These are phyloP conservation scores for Pelargonium nanum DNA, from an alignment of 345 rosid species.

Conservation along the genomic window DNA sequence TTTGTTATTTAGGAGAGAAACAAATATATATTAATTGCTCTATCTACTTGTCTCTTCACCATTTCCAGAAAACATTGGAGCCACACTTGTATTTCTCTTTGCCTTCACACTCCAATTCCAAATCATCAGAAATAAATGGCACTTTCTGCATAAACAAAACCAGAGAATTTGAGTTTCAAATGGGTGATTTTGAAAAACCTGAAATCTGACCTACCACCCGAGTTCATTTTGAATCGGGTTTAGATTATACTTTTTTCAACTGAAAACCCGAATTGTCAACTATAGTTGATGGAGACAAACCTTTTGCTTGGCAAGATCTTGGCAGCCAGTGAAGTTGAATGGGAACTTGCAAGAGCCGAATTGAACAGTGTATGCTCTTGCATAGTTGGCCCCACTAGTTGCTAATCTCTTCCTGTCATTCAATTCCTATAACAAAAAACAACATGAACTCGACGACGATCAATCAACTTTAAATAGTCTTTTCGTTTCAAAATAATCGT, in stretches of 20 bases:
- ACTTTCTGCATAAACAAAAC: conserved; percentile 60
- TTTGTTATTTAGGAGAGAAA: conserved; percentile 6
- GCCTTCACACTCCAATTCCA: conserved; percentile 84
- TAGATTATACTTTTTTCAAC: too few species aligned
- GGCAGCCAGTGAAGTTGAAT: conserved; percentile 96
- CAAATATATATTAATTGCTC: too few species aligned
- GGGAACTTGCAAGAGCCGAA: conserved; percentile 97
- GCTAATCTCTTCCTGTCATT: conserved; percentile 96
- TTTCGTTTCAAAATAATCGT: too few species aligned
- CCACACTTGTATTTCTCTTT: conserved; percentile 98
- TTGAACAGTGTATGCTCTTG: conserved; percentile 87
- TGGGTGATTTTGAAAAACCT: too few species aligned
- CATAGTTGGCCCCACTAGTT: conserved; percentile 93
- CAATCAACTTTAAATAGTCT: too few species aligned
- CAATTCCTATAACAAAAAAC: conserved; percentile 54
- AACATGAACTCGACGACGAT: too few species aligned
- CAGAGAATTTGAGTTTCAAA: conserved; percentile 6
- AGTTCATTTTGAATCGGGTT: too few species aligned
- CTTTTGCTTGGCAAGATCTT: conserved; percentile 98
- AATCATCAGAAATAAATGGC: conserved; percentile 72
- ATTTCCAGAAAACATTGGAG: conserved; percentile 98
- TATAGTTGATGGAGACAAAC: too few species aligned
- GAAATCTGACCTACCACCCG: too few species aligned
- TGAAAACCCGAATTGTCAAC: too few species aligned
- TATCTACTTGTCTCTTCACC: conserved; percentile 41